Percentiles rank a stretch among this genome's conserved stretches.
Evolutionary conservation across 2,329 filamentous ascomycete genomes (phyloP).

Genomic region (Colletotrichum camelliae): DNA sequence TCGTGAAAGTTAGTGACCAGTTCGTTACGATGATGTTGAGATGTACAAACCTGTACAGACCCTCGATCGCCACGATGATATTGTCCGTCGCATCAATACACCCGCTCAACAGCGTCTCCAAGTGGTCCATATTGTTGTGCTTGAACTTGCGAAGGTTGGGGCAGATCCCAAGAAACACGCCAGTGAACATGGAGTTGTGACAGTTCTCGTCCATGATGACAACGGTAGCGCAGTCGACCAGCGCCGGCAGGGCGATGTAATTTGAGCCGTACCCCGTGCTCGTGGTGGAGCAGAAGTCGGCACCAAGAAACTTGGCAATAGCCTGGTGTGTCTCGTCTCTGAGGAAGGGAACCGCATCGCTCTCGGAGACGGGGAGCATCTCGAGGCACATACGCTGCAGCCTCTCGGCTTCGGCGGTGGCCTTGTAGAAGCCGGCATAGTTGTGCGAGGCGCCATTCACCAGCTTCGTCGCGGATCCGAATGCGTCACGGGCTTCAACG

Average conservation of each 20-base stretch:
- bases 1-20: fast-evolving
- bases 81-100: neutral
- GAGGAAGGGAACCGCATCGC: constrained; percentile 2
- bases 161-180: constrained; percentile 5
- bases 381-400: constrained; percentile 20
- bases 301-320: constrained; percentile 3
- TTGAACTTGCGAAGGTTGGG: neutral
- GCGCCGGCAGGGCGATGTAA: constrained; percentile 16
- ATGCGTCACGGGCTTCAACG: neutral
- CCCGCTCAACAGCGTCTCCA: constrained; percentile 3
- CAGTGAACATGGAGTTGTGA: constrained; percentile 21
- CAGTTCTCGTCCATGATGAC: constrained; percentile 19
- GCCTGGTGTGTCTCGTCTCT: neutral
- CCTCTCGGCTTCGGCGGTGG: neutral
- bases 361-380: constrained; percentile 15
- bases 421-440: constrained; percentile 21
- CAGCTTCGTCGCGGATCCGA: neutral
- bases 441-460: constrained; percentile 21
- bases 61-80: constrained; percentile 12
- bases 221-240: constrained; percentile 1
- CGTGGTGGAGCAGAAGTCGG: constrained; percentile 19
- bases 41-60: constrained; percentile 5
- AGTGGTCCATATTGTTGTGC: constrained; percentile 10
- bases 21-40: fast-evolving
- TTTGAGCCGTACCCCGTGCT: constrained; percentile 23